Evolutionary conservation across 2,329 filamentous ascomycete species (phyloP).

Genomic region (Fusarium pininemorale): DNA sequence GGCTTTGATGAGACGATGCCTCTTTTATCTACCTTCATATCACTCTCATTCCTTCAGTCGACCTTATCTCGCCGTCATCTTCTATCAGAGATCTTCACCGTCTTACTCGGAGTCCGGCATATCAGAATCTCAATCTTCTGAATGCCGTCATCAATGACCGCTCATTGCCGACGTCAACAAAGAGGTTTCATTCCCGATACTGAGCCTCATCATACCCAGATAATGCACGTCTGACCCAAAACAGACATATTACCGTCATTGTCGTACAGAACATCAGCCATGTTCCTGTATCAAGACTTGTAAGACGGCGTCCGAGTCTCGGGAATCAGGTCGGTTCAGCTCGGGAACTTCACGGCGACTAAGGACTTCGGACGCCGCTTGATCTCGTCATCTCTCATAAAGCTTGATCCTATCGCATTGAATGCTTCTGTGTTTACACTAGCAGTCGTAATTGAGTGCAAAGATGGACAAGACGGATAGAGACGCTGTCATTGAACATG

Average conservation of each 20-base stretch:
- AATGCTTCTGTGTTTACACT: neutral
- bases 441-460: fast-evolving
- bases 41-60: neutral
- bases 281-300: neutral
- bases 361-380: slow-evolving; percentile 16
- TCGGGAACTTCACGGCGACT: slow-evolving; percentile 17
- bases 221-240: neutral
- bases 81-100: neutral
- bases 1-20: neutral
- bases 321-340: neutral
- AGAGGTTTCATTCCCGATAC: neutral
- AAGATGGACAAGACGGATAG: slow-evolving; percentile 24
- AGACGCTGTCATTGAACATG: slow-evolving; percentile 26
- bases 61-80: neutral
- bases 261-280: neutral
- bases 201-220: slow-evolving; percentile 5
- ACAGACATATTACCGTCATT: neutral
- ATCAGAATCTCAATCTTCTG: neutral
- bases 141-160: neutral
- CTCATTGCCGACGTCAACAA: neutral
- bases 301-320: slow-evolving; percentile 18
- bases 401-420: neutral
- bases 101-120: slow-evolving; percentile 13
- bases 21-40: slow-evolving; percentile 11
- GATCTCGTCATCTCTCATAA: neutral